Evolutionary conservation across 2,329 filamentous ascomycete genomes (phyloP), one percentile per base, ranked within the genome.

Genomic region (Aspergillus pseudonomiae): DNA sequence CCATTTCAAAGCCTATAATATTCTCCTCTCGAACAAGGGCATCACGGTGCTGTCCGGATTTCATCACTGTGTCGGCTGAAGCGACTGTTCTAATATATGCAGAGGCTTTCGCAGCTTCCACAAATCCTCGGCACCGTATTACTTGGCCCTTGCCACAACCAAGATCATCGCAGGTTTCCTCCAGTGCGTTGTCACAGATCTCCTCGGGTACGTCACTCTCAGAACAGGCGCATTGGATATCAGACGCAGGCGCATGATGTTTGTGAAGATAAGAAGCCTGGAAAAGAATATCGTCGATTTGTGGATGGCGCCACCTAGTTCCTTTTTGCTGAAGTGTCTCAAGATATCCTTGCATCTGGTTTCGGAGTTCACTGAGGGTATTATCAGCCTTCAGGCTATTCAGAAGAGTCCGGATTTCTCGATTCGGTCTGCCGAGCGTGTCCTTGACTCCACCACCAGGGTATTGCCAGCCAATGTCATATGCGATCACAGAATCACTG

Each of bases 401-500:
- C 2, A 68, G 46, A 0, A 64, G 50, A 2, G 54, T 19, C 3
- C 59, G 56, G 3, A 68, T 63, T 36, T 66, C 60, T 54, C 39
- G 45, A 45, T 56, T 54, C n/a, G 58, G 57, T 19, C 46, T 12
- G 1, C 60, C 61, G 0, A 59, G 53, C 3, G 12, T 59, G 24
- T 64, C 57, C 21, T 50, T 52, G 2, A 63, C 28, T 11, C 14
- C 62, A 24, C 41, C 58, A 36, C 60, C 57, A 0, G 65, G 59
- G 21, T 63, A 61, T 11, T 56, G 62, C 43, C 64, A 63, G 16
- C 69, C 71, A 24, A 73, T 65, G 30, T 73, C 70, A 53, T 68
- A 71, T 53, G 71, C 65, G 6, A 71, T 60, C 3, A 73, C 59
- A 1, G 58, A 63, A 41, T 63, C 61, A 61, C 73, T 74, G 26